Evolutionary conservation across 306 rosid genomes (phyloP), one percentile per base, ranked within the genome.

Genomic region (Abrus precatorius): DNA sequence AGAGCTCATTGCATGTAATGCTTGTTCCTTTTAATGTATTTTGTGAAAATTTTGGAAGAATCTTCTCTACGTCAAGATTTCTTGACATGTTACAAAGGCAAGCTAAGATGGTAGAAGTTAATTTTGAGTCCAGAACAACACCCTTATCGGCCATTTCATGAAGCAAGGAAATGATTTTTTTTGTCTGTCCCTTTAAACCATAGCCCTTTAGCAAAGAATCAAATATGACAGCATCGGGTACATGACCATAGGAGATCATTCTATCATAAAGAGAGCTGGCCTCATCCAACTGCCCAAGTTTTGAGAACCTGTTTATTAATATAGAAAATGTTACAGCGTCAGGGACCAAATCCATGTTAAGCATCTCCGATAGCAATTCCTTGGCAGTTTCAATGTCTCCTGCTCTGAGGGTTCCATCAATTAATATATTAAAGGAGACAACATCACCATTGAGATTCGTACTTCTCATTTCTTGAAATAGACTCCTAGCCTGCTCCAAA

Each of bases 141-240:
- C 86, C 90, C 86, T 80, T 87, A 61, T 88, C 83, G 7, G 93
- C 92, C 94, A 95, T 95, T 64, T 86, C 75, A 70, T 75, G 86
- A 83, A 95, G 92, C 93, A 88, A 61, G 38, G 77, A 77, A 83
- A 91, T 38, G 43, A 91, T 81, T 73, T 90, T 85, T 63, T 81
- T 41, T 6, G 91, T 86, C 69, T 87, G 86, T 28, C 92, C 91
- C 41, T 28, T 86, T 20, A 82, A 75, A 74, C 84, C 28, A 84
- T 81, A 93, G 53, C 88, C 91, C 85, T 88, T 91, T 32, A 95
- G 84, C 74, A 95, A 90, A 70, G 97, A 90, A 86, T 93, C 93
- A 48, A 79, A 93, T 53, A 91, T 80, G 66, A 61, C 50, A 80
- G 79, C 84, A 61, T 87, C 88, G 9, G 97, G 98, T 47, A 72